A percentile compares a stretch with the other conserved stretches of the same genome.
phyloP scores from a whole-genome alignment of 1,284 basidiomycete genomes.

The Malassezia cuniculi region DNA sequence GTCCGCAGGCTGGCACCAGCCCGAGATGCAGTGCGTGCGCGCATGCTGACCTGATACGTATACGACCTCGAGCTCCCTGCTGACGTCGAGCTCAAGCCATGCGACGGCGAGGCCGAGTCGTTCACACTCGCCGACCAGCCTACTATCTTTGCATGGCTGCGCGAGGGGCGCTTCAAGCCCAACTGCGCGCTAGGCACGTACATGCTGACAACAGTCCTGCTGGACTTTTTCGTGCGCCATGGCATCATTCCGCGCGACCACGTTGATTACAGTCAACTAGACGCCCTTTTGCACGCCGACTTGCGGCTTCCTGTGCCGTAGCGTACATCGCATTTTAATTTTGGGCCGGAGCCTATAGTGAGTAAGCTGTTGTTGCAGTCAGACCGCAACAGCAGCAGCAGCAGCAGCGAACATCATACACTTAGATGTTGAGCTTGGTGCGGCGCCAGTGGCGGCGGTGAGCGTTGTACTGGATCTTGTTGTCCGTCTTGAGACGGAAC shows the following conservation, averaged over 20 bases:
- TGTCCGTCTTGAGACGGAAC: conserved; percentile 94
- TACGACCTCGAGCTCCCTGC: conserved; percentile 35
- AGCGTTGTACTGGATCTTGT: conserved; percentile 67
- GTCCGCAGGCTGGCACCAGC: conserved; percentile 44
- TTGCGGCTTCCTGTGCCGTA: conserved; percentile 46
- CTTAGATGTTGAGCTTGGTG: conserved; percentile 43
- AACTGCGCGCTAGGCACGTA: conserved; percentile 57
- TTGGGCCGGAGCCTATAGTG: no score
- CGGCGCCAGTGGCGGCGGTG: conserved; percentile 43
- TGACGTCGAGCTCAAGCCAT: conserved; percentile 56
- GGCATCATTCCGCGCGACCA: conserved; percentile 64
- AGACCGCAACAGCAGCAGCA: no score
- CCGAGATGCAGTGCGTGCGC: conserved; percentile 33
- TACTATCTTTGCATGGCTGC: conserved; percentile 27
- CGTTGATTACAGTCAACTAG: conserved; percentile 60
- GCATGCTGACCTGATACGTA: conserved; percentile 37
- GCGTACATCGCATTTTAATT: no score
- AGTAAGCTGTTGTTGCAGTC: no score
- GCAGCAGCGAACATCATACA: neutral
- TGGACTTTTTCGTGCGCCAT: conserved; percentile 70
- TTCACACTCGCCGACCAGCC: conserved; percentile 52
- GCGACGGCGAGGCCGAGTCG: conserved; percentile 82
- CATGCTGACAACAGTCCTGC: conserved; percentile 50
- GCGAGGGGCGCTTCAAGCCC: conserved; percentile 61
- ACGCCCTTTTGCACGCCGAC: conserved; percentile 59